Base-by-base conservation (phyloP, 768 basidiomycete species). In the Cystofilobasidium capitatum region DNA sequence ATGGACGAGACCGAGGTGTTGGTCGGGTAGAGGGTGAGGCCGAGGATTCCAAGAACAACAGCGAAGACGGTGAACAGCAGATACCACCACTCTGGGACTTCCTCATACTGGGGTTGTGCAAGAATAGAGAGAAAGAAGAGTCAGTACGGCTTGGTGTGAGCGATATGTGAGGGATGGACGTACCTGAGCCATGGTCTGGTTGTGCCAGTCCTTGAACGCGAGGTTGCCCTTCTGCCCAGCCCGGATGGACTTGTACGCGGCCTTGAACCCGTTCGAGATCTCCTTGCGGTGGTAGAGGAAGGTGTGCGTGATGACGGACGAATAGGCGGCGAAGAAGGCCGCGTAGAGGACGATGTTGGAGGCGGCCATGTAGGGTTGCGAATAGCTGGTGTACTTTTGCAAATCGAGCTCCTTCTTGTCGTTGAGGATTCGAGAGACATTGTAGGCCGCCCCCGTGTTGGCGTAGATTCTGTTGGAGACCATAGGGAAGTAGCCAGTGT, bases 271-370 rank as follows among this genome's bases (percentile, higher is more conserved):
- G 42, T 70, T 67, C 4, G 80, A 72, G 65, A 85, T 83, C 49
- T 84, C 84, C 62, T 82, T 81, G 73, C 82, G 81, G 76, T 85
- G 84, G 81, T 80, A 75, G 75, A 85, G 67, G 77, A 84, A 35
- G 9, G 78, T 74, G 55, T 82, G 81, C 31, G 75, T 74, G n/a
- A 81, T 63, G 0, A 78, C 79, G 9, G 80, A 75, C 0, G 79
- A 76, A 70, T 82, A 79, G 40, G 74, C 72, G 22, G 80, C n/a
- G n/a, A n/a, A n/a, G n/a, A n/a, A n/a, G n/a, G n/a, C 4, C 13
- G 54, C 58, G 49, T 64, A 69, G 37, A 64, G 44, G 29, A 69
- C 62, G 24, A 69, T 5, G 67, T 66, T 76, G 51, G 70, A 75
- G 44, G 72, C 76, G 51, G 76, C 73, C 42, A 81, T 70, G 73